Conservation (phyloP, 352 stramenopile genomes). For the Peronospora farinosa region DNA sequence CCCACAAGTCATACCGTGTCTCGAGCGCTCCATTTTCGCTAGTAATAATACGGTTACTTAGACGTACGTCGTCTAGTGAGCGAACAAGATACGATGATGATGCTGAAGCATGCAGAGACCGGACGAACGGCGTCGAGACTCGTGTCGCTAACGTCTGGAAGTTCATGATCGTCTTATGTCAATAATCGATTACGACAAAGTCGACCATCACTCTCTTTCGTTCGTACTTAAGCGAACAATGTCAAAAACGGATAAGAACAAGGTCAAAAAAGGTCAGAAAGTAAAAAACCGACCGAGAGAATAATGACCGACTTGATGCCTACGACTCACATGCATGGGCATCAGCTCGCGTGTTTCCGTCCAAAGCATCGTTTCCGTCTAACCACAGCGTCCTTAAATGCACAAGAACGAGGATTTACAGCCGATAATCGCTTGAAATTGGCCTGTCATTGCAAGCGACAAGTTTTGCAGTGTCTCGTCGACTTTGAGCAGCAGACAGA, state of each 20-base stretch:
- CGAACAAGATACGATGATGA: constrained; percentile 44
- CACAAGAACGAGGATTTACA: not conserved
- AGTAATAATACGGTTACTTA: constrained; percentile 34
- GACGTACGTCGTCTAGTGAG: constrained; percentile 41
- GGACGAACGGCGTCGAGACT: constrained; percentile 7
- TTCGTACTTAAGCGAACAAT: not conserved
- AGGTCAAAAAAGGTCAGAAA: not conserved
- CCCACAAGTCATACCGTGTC: constrained; percentile 38
- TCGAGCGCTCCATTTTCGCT: constrained; percentile 44
- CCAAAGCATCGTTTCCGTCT: constrained; percentile 48
- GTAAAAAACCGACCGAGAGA: not conserved
- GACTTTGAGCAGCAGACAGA: constrained; percentile 6
- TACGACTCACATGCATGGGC: constrained; percentile 29
- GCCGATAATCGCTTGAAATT: constrained; percentile 15
- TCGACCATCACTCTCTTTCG: not conserved
- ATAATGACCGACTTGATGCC: not conserved
- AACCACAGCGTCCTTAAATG: not conserved
- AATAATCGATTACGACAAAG: not conserved
- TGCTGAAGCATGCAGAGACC: constrained; percentile 39
- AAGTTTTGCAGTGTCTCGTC: constrained; percentile 41
- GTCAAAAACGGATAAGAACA: not conserved
- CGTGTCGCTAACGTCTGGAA: constrained; percentile 5
- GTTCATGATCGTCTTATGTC: constrained; percentile 4
- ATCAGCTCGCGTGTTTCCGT: constrained; percentile 57
- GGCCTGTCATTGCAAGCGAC: constrained; percentile 39